Evolutionary conservation across 352 stramenopile genomes (phyloP), one percentile per base, ranked within the genome.

Genomic region (Phytopythium montanum): DNA sequence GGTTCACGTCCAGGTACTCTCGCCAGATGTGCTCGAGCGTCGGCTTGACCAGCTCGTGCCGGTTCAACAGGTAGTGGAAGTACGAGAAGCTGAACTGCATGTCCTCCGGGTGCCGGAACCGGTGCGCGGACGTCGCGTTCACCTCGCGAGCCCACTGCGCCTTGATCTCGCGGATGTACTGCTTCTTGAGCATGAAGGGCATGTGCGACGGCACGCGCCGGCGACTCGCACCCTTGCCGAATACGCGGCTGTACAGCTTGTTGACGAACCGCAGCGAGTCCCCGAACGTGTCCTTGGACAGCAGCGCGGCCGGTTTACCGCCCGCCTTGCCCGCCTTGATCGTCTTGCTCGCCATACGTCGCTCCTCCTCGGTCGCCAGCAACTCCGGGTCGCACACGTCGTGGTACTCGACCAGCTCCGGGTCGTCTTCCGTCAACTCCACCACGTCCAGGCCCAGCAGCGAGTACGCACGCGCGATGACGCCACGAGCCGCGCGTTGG

Each of bases 71-170:
- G 65, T 97, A 98, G 65, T 97, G 93, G 64, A 98, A 98, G 69
- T 98, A 98, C 34, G 86, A 83, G 61, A 98, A 98, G 59, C 90
- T 92, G 60, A 97, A 98, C 64, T 98, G 94, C 88, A 98, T 96
- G 71, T 98, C 95, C 42, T 97, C 65, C 8, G 81, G 75, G 49
- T 92, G 84, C 26, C 94, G 90, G 64, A 98, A 98, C 7, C 92
- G 85, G 52, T 98, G 90, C 7, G 70, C 54, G 19, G 85, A 94
- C 18, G 92, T 98, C 18, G 71, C 70, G 12, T 90, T 60, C 34
- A 88, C 85, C 62, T 96, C 85, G 12, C 68, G 64, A 0, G 68
- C 72, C 83, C 82, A 97, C 4, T 76, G 72, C n/a, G 66, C 60
- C 61, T 98, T 96, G 62, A 98, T 95, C 62, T 97, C 87, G 34